Base-by-base conservation (phyloP, 257 asterid genomes). In the Lithospermum erythrorhizon region DNA sequence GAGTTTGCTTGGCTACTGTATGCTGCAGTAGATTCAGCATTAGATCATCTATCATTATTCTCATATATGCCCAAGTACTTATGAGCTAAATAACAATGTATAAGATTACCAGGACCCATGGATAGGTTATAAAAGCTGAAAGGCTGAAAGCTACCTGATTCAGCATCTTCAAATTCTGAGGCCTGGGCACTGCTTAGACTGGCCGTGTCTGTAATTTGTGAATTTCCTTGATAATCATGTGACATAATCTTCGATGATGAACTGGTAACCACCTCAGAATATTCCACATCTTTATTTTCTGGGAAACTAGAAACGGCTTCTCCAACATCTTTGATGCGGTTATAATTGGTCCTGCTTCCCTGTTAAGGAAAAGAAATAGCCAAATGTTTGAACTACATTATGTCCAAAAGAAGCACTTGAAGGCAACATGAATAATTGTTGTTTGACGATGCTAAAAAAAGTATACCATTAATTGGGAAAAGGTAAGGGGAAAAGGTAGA, bases 101-200 rank as follows among this genome's bases (percentile, higher is more conserved):
- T 15, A 59, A 53, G 15, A 59, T 8, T 49, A 19, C 57, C 17
- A n/a, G 21, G 23, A 22, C 11, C 10, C 62, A 41, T 22, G 64
- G 21, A 41, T 37, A 16, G 32, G 59, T 49, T 55, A 59, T 11
- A 51, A 29, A 63, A 3, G 55, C 17, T 66, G 24, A 6, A 35
- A 56, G 41, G 55, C 17, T 66, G 24, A 6, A 35, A 56, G 41
- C 15, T 61, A 90, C 98, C 98, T 87, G 96, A 90, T 76, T 90
- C 88, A 62, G 94, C 87, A 75, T 90, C 98, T 82, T 85, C 98
- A 75, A 66, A 75, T 65, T 87, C 98, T 41, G 94, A 79, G 61
- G 95, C 81, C 66, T 72, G 89, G 32, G 80, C 74, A 72, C 89
- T 78, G 71, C 70, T 84, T 65, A 66, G 79, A 79, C 90, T 89